These are phyloP conservation scores for Barbarea vulgaris DNA, from an alignment of 345 rosid genomes.

Conservation along the genomic window DNA sequence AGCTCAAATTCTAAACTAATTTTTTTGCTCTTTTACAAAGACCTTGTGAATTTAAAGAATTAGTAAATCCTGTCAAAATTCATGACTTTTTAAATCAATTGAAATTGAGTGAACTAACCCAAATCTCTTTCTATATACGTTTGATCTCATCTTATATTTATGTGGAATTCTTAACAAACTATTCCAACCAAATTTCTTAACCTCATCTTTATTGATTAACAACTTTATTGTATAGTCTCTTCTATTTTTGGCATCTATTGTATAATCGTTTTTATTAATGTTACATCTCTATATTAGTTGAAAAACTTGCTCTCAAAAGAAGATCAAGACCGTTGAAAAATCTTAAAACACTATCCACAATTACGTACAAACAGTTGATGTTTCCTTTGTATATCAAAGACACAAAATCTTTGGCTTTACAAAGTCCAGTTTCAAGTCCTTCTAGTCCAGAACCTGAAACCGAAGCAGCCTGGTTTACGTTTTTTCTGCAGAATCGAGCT, in stretches of 20 bases:
- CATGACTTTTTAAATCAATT: background rate
- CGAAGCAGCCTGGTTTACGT: constrained; percentile 32
- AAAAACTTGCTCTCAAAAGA: background rate
- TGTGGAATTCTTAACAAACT: background rate
- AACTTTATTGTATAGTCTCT: background rate
- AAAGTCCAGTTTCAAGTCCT: constrained; percentile 7
- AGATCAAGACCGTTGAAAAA: background rate
- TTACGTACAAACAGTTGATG: constrained; percentile 8
- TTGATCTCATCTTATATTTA: background rate
- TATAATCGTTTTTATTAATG: background rate
- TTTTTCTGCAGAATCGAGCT: constrained; percentile 22
- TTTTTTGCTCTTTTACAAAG: background rate
- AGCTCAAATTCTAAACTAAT: background rate
- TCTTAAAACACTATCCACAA: constrained; percentile 3
- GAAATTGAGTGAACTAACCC: background rate
- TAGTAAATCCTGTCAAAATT: background rate
- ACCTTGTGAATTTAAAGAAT: background rate
- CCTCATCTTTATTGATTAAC: background rate
- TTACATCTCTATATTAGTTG: constrained; percentile 5
- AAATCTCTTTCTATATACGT: background rate
- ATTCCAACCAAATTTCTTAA: background rate
- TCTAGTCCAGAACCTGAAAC: constrained; percentile 17
- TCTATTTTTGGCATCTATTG: too few species aligned
- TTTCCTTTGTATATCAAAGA: constrained; percentile 21
- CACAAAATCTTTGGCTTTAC: constrained; percentile 20